These are phyloP conservation scores for Sclerotinia sclerotiorum DNA, from an alignment of 2,329 filamentous ascomycete species.

Conservation along the genomic window DNA sequence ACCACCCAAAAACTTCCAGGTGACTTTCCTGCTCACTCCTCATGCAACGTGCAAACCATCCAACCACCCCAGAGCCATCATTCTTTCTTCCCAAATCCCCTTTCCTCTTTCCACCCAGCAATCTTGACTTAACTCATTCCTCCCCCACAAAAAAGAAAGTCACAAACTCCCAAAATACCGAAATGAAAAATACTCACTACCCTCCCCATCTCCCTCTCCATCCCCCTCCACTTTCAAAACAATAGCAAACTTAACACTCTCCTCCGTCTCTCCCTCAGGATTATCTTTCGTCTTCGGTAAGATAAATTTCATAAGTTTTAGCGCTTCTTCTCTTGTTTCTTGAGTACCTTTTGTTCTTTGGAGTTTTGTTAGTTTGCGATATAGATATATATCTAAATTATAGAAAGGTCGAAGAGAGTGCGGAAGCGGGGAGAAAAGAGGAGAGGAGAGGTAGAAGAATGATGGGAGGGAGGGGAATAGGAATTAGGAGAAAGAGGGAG, in stretches of 20 bases:
- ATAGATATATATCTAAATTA: too few relatives aligned
- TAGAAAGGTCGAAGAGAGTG: too few relatives aligned
- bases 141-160: not conserved
- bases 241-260: constrained; percentile 19
- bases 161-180: not conserved
- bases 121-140: too few relatives aligned
- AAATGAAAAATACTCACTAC: not conserved
- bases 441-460: too few relatives aligned
- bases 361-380: too few relatives aligned
- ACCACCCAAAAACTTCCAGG: not conserved
- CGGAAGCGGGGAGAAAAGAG: too few relatives aligned
- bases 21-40: too few relatives aligned
- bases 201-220: not conserved
- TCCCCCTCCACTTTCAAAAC: constrained; percentile 2
- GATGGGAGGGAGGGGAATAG: too few relatives aligned
- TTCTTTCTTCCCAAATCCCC: too few relatives aligned
- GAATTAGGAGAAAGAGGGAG: too few relatives aligned
- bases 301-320: not conserved
- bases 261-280: not conserved
- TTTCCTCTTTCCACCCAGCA: not conserved
- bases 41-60: too few relatives aligned
- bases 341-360: not conserved
- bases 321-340: constrained; percentile 5
- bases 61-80: too few relatives aligned
- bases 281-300: not conserved